phyloP scores from a whole-genome alignment of 257 asterid species.

The Nicotiana attenuata region DNA sequence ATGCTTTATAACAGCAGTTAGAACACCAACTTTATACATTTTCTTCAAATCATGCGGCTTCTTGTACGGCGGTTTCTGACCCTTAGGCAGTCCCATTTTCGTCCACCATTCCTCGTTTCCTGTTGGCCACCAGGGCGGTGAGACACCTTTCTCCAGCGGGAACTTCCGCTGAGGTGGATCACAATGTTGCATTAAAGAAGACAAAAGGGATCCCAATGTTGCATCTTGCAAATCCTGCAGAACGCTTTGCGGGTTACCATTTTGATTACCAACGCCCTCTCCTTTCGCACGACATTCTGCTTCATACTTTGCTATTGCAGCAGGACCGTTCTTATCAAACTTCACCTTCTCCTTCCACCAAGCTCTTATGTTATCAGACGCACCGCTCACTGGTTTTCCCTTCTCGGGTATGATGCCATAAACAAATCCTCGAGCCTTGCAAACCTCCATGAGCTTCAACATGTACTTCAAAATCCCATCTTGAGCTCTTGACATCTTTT shows the following conservation, averaged over 20 bases:
- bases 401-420: conserved; percentile 69
- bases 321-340: conserved; percentile 61
- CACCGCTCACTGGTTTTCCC: conserved; percentile 66
- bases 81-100: conserved; percentile 41
- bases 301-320: conserved; percentile 58
- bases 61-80: conserved; percentile 50
- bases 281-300: conserved; percentile 34
- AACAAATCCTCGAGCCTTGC: conserved; percentile 61
- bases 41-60: conserved; percentile 73
- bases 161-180: conserved; percentile 61
- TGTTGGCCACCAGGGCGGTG: conserved; percentile 77
- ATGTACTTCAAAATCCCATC: conserved; percentile 64
- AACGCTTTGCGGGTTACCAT: conserved; percentile 31
- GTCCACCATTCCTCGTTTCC: conserved; percentile 73
- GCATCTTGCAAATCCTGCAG: conserved; percentile 59
- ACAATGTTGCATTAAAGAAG: conserved; percentile 60
- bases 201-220: conserved; percentile 53
- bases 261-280: conserved; percentile 28
- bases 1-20: conserved; percentile 67
- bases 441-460: conserved; percentile 67
- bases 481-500: conserved; percentile 65
- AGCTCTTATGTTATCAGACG: conserved; percentile 64
- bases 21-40: conserved; percentile 62
- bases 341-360: conserved; percentile 79
- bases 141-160: conserved; percentile 51